Base-by-base conservation (phyloP, 1,284 basidiomycete genomes). In the Mycena sp. region DNA sequence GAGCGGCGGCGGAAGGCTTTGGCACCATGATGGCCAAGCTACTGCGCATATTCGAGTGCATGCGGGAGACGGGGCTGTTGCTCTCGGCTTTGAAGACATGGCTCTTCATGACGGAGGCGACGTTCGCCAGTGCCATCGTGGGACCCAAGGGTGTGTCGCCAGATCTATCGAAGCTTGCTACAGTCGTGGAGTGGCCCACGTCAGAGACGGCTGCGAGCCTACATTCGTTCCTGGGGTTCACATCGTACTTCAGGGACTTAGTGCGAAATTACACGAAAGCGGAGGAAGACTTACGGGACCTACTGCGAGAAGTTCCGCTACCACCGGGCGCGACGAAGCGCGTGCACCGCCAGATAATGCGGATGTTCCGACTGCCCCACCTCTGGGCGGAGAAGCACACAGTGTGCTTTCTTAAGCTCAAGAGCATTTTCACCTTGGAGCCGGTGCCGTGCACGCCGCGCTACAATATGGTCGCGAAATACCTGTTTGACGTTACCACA, bases 401-500 rank as follows among this genome's bases (percentile, higher is more conserved):
- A 68, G 2, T 65, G 21, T 70, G 72, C 0, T 78, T 78, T 55
- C 28, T 75, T 1, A 45, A 56, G 3, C 61, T 77, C n/a, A 78
- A 79, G 58, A 44, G 51, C 1, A 41, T 57, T 0, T 53, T 78
- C 2, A 71, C 69, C 12, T 64, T 65, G 4, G 71, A 76, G 25
- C 78, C 77, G 10, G 68, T 78, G 0, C 58, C 76, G 0, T 12
- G 50, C 28, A 65, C 56, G 28, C 70, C 74, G 21, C 44, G 32
- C 29, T 72, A 67, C 43, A 19, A 49, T 7, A 11, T n/a, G 14
- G 29, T 32, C 25, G 73, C 77, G 53, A 76, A 76, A 2, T 60
- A 70, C 9, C 72, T 70, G 2, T 80, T 79, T 64, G 70, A 74
- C 1, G 41, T 79, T 26, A 77, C 77, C 0, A 75, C 74, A 3